Base-by-base conservation (phyloP, 2,329 filamentous ascomycete species). In the Aspergillus latus region DNA sequence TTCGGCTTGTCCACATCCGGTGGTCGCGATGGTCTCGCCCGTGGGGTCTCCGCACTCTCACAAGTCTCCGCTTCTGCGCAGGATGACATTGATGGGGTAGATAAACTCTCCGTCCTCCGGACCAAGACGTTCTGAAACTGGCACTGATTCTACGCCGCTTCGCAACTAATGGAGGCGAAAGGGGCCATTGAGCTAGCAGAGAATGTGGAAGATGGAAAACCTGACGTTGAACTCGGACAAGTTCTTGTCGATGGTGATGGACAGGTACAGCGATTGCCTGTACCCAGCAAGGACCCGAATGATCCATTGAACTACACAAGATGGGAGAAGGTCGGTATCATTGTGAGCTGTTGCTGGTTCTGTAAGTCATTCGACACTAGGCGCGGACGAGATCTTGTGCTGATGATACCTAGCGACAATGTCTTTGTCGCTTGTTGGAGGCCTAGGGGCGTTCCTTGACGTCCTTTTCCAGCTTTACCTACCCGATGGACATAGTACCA, bases 381-480 rank as follows among this genome's bases (percentile, higher is more conserved):
- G 2, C 7, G 3, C 28, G 8, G 8, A 8, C 28, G 9, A 32
- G 34, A 13, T 13, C 9, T 13, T 11, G 10, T 44, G 13, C 28
- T 46, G 2, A 32, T 34, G 2, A 13, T 8, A 10, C 1, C 10
- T 46, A 65, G 64, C 66, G 0, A 60, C 63, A 21, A 68, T 68
- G 64, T 68, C 64, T 1, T 51, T 68, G 15, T 67, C 64, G 1
- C 59, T 66, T 4, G 60, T 66, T n/a, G 64, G 66, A 5, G 66
- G 64, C 5, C 28, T 67, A 13, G 66, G 74, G 2, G 62, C 72
- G 0, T 71, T 76, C 32, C 62, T 76, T 9, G 63, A 62, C 1
- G 62, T 68, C 13, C 73, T 75, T 54, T 65, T 73, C 29, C 58
- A 63, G 43, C 57, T 71, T 6, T 76, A 75, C 47, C 53, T 56